Evolutionary conservation across 306 rosid genomes (phyloP), one percentile per base, ranked within the genome.

Genomic region (Morella rubra): DNA sequence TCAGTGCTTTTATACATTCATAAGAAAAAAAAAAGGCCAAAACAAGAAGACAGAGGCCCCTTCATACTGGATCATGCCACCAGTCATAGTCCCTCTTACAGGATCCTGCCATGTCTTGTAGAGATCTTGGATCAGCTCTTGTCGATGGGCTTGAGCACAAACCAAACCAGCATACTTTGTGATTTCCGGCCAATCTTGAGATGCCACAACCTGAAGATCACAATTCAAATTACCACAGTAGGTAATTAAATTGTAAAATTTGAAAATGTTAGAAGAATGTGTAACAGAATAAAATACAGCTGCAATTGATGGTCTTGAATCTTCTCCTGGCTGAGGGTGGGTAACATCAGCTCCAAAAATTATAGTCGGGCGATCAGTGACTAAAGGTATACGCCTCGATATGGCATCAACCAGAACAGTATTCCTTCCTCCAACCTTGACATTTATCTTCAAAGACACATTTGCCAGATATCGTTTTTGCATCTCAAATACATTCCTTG

Each of bases 271-370:
- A 55, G 18, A 55, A 24, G n/a, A 3, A 54, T 64, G 4, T 19
- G 4, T 16, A 75, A 41, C 37, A 22, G 12, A 41, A 79, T 4
- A 51, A 73, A 97, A 64, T 89, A 96, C 99, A 27, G 99, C 99
- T 11, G 99, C 98, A 22, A 96, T 93, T 1, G 99, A 96, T 1
- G 99, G 97, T 61, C 99, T 96, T 1, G 96, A 89, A 84, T 96
- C 99, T 88, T 96, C 99, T 53, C 99, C 99, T 27, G 99, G 99
- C 72, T 91, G 99, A 44, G 99, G 99, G 84, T 96, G 99, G 44
- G 99, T 96, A 12, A 96, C 99, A 82, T 96, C 99, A 75, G 99
- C 99, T 54, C 99, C 99, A 81, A 96, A 96, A 41, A 96, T 96
- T 45, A 96, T 96, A 4, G 99, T 96, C 6, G 99, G 99, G 9